Evolutionary conservation across 108 stramenopile genomes (phyloP).

Genomic region (Epithemia pelagica): DNA sequence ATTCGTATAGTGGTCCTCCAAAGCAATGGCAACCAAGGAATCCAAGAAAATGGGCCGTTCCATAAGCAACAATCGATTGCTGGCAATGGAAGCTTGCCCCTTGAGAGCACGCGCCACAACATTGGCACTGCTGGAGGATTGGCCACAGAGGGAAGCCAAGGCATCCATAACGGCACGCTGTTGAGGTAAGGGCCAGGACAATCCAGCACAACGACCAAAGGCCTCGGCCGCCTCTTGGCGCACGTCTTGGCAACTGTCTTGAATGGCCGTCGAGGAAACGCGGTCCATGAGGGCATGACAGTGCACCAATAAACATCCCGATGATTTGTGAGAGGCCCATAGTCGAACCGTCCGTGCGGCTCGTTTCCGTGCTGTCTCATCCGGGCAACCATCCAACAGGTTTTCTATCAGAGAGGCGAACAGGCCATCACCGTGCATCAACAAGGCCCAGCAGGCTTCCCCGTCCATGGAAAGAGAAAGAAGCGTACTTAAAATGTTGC

Average conservation of each 20-base stretch:
- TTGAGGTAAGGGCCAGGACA: slow-evolving; percentile 28
- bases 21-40: slow-evolving; percentile 14
- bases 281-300: slow-evolving; percentile 20
- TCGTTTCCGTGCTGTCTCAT: slow-evolving; percentile 33
- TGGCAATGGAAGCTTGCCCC: slow-evolving; percentile 28
- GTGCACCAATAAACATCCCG: slow-evolving; percentile 16
- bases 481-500: slow-evolving; percentile 32
- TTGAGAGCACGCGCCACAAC: slow-evolving; percentile 28
- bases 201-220: slow-evolving; percentile 23
- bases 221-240: slow-evolving; percentile 43
- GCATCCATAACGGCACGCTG: slow-evolving; percentile 29
- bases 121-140: slow-evolving; percentile 1
- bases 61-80: slow-evolving; percentile 23
- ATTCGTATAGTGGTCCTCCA: slow-evolving; percentile 4
- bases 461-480: slow-evolving; percentile 33
- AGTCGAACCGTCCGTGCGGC: slow-evolving; percentile 23
- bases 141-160: slow-evolving; percentile 16
- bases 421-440: slow-evolving; percentile 44
- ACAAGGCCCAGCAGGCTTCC: slow-evolving; percentile 22
- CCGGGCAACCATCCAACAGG: slow-evolving; percentile 11
- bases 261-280: slow-evolving; percentile 24
- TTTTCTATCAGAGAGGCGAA: slow-evolving; percentile 23
- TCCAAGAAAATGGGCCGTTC: slow-evolving; percentile 13
- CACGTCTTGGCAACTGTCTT: slow-evolving; percentile 28
- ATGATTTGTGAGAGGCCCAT: slow-evolving; percentile 19